Percentiles rank a stretch among this genome's conserved stretches.
Conservation (phyloP, 345 rosid species). For the Gossypioides kirkii region DNA sequence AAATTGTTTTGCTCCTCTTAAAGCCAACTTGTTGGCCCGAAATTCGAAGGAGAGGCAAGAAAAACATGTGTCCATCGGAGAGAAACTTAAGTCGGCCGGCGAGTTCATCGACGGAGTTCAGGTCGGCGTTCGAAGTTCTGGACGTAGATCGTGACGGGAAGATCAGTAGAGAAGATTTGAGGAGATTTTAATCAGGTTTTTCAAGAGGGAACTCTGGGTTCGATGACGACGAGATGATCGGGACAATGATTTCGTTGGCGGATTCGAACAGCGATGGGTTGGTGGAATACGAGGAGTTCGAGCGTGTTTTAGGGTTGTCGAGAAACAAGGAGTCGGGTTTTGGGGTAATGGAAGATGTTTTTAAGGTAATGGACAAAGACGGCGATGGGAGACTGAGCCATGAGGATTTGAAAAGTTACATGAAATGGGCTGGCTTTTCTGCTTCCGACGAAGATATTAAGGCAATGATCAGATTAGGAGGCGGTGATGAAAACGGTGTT, state of each 20-base stretch:
- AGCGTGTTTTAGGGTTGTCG: conserved; percentile 41
- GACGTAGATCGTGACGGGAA: conserved; percentile 87
- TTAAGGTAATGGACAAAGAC: conserved; percentile 72
- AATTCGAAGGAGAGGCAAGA: neutral
- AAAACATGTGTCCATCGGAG: conserved; percentile 48
- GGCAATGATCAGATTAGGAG: conserved; percentile 15
- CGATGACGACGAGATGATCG: conserved; percentile 46
- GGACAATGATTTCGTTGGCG: conserved; percentile 69
- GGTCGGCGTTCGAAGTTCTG: conserved; percentile 71
- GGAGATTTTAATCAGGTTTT: conserved; percentile 48
- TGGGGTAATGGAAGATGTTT: conserved; percentile 51
- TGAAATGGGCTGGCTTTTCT: too few species aligned
- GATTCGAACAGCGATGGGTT: conserved; percentile 71
- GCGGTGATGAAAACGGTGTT: conserved; percentile 46
- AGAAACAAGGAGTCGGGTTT: conserved; percentile 6
- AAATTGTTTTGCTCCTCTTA: neutral
- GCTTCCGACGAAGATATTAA: too few species aligned
- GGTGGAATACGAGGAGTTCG: conserved; percentile 85
- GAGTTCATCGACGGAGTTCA: conserved; percentile 26
- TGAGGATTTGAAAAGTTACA: conserved; percentile 26
- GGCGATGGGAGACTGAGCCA: conserved; percentile 73
- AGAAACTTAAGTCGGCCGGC: conserved; percentile 15
- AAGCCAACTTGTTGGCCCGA: neutral
- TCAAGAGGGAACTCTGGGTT: conserved; percentile 9
- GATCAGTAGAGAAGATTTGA: conserved; percentile 74